Base-by-base conservation (phyloP, 1,139 yeast species). In the Suhomyces maxii region DNA sequence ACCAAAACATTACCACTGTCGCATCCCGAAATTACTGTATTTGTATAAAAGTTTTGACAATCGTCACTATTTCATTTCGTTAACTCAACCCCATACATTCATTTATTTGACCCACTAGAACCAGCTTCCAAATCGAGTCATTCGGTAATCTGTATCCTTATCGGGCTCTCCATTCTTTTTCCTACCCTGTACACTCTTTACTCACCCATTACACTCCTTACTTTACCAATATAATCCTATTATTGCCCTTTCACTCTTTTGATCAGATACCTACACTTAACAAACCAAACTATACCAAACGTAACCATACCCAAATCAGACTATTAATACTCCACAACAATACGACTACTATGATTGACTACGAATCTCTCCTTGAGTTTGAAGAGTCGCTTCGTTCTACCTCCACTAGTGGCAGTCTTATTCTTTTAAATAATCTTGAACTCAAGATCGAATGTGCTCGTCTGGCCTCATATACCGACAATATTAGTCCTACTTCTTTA, bases 351-450 rank as follows among this genome's bases (percentile, higher is more conserved):
- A 53, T 51, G 53, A 59, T 67, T 40, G 69, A 69, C 45, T 65
- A 63, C 55, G 75, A 68, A 50, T 61, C 73, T 8, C 61, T 74
- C 30, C 52, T 73, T 34, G 79, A 74, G 53, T 73, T 74, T 46
- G 79, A 74, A 54, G 75, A 71, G 48, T 70, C 77, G 11, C 64
- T 74, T 26, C 54, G 66, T n/a, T 52, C 59, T 34, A 59, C 64
- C 39, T 51, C 61, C 31, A 44, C 47, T n/a, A 34, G 42, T 25
- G 39, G 44, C 35, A 47, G 48, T 39, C 44, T 44, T 10, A 58
- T 69, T 23, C 60, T 72, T 37, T 57, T 67, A 30, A 53, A 55
- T 41, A 67, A 68, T 49, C 53, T 72, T 42, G 76, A 67, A 32
- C 50, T 60, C 39, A 69, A 67, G 53, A 66, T 71, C 14, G 76